These are phyloP conservation scores for Phytophthora agathidicida DNA, from an alignment of 352 stramenopile species.

Conservation along the genomic window DNA sequence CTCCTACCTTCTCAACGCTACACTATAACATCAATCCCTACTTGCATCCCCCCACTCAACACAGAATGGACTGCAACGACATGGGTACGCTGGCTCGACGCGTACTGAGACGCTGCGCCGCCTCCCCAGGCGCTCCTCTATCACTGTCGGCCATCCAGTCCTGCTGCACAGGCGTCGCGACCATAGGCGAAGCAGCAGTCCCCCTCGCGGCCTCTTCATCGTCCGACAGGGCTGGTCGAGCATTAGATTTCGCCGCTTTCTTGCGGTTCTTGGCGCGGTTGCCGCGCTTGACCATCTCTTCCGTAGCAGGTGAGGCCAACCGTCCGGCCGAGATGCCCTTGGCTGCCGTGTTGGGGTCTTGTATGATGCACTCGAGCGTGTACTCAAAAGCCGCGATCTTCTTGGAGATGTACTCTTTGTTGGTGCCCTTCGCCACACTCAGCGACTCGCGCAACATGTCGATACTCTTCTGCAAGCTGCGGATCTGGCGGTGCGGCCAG, in stretches of 20 bases:
- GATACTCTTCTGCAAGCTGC: constrained; percentile 83
- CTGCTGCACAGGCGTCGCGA: constrained; percentile 6
- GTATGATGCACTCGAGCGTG: constrained; percentile 84
- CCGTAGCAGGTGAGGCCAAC: constrained; percentile 58
- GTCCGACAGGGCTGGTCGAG: constrained; percentile 44
- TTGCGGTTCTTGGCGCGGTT: constrained; percentile 53
- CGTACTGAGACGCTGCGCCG: constrained; percentile 42
- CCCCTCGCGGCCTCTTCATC: constrained; percentile 46
- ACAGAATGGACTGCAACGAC: constrained; percentile 80
- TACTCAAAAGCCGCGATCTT: constrained; percentile 85
- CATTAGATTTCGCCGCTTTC: constrained; percentile 22
- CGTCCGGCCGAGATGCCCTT: constrained; percentile 73
- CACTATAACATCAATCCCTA: constrained; percentile 26
- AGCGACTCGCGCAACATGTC: constrained; percentile 81
- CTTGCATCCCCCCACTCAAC: constrained; percentile 37
- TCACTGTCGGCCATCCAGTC: constrained; percentile 16
- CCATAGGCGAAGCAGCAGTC: constrained; percentile 15
- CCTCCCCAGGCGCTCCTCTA: not conserved
- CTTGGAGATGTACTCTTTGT: constrained; percentile 83
- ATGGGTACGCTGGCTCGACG: constrained; percentile 49
- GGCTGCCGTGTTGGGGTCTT: constrained; percentile 77
- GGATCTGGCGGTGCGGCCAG: constrained; percentile 86
- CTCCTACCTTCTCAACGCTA: constrained; percentile 8
- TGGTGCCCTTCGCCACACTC: constrained; percentile 69
- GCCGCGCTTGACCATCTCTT: constrained; percentile 67